Evolutionary conservation across 2,329 filamentous ascomycete species (phyloP).

Genomic region (Cryphonectria nitschkei): DNA sequence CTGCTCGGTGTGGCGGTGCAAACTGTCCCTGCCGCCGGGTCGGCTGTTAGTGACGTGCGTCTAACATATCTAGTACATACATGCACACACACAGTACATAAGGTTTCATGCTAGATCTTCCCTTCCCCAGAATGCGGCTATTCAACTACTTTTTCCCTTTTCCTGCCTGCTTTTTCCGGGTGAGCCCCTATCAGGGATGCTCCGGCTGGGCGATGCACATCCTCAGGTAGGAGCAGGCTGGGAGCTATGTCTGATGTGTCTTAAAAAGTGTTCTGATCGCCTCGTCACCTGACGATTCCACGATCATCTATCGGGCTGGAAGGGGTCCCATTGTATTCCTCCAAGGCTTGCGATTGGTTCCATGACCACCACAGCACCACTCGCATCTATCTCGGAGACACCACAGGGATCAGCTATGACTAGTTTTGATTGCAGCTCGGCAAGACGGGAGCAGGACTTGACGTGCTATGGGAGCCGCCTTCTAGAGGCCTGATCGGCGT

Average conservation of each 20-base stretch:
- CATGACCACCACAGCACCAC: background rate
- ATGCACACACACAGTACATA: background rate
- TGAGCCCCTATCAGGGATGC: background rate
- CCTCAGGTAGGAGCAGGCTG: background rate
- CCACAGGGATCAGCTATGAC: background rate
- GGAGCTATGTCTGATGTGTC: background rate
- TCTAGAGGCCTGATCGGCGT: background rate
- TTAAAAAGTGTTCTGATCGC: background rate
- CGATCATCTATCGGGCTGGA: background rate
- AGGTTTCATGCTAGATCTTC: background rate
- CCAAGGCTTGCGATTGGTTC: background rate
- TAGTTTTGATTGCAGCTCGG: background rate
- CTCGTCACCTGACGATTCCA: background rate
- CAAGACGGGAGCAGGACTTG: background rate
- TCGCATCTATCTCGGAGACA: background rate
- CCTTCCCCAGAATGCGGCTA: background rate
- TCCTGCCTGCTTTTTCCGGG: background rate
- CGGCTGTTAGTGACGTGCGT: constrained; percentile 1
- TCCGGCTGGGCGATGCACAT: background rate
- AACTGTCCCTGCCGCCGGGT: background rate
- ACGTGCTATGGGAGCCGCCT: background rate
- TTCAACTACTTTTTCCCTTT: background rate
- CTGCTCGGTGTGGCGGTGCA: constrained; percentile 25
- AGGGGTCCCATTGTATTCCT: background rate
- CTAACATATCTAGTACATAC: background rate